These are phyloP conservation scores for Cercis canadensis DNA, from an alignment of 306 rosid species.

Conservation along the genomic window DNA sequence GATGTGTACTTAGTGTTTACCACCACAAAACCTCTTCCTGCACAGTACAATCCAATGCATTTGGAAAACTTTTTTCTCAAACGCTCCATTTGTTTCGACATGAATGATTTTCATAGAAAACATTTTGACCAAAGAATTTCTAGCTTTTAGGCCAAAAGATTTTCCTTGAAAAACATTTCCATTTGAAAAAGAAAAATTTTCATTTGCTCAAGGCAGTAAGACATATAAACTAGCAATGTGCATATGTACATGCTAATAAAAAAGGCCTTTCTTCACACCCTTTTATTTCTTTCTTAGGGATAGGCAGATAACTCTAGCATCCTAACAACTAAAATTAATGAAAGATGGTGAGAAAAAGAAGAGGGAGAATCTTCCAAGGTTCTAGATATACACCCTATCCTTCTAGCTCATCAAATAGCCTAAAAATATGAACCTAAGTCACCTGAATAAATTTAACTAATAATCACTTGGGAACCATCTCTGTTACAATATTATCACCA, in stretches of 20 bases:
- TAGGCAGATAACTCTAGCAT: too few relatives aligned
- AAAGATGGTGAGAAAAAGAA: neutral
- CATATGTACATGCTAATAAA: neutral
- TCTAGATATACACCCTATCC: neutral
- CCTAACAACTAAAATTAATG: constrained; percentile 33
- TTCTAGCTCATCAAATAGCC: neutral
- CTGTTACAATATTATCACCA: constrained; percentile 43
- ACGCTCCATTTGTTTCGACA: too few relatives aligned
- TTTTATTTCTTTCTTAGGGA: neutral
- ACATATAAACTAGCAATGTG: neutral
- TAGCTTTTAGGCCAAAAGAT: too few relatives aligned
- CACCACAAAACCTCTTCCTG: too few relatives aligned
- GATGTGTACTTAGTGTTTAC: too few relatives aligned
- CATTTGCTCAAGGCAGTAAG: too few relatives aligned
- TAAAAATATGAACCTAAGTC: constrained; percentile 14
- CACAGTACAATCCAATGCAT: too few relatives aligned
- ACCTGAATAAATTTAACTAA: neutral
- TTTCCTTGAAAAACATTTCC: too few relatives aligned
- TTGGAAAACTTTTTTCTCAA: too few relatives aligned
- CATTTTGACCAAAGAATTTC: too few relatives aligned
- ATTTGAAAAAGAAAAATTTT: too few relatives aligned
- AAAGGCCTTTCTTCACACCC: constrained; percentile 15
- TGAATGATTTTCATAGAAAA: too few relatives aligned
- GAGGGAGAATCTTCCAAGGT: neutral
- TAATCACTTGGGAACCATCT: constrained; percentile 72